phyloP scores from a whole-genome alignment of 2,329 filamentous ascomycete species.

The Trichoderma endophyticum region DNA sequence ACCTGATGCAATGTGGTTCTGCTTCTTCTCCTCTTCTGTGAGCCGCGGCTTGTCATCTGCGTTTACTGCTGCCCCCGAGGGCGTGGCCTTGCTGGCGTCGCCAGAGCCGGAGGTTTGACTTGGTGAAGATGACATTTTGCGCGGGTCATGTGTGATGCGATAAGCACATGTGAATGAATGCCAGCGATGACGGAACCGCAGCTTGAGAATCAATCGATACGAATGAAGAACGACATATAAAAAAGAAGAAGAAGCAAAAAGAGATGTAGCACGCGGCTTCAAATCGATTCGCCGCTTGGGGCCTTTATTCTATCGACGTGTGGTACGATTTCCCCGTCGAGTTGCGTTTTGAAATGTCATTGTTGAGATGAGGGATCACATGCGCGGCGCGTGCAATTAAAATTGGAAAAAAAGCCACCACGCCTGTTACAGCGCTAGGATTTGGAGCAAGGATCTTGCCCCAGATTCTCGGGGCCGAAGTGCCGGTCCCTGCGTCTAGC shows the following conservation, averaged over 20 bases:
- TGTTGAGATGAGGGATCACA: constrained; percentile 10
- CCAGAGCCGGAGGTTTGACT: constrained; percentile 28
- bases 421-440: constrained; percentile 10
- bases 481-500: constrained; percentile 19
- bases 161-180: background rate
- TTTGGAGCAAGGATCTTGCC: constrained; percentile 30
- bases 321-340: background rate
- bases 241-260: background rate
- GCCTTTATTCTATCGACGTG: background rate
- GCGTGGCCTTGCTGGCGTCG: constrained; percentile 18
- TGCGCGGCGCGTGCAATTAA: constrained; percentile 10
- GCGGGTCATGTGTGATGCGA: background rate
- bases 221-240: background rate
- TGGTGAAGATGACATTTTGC: constrained; percentile 30
- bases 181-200: background rate
- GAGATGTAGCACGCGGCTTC: background rate
- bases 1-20: constrained; percentile 55
- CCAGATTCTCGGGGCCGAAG: constrained; percentile 29
- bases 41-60: constrained; percentile 49
- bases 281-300: background rate
- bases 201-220: background rate
- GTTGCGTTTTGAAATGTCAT: background rate
- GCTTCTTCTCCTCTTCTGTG: constrained; percentile 54
- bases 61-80: constrained; percentile 3
- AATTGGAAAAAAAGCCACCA: background rate